Conservation (phyloP, 176 grass and related monocot genomes). For the Paspalum vaginatum region DNA sequence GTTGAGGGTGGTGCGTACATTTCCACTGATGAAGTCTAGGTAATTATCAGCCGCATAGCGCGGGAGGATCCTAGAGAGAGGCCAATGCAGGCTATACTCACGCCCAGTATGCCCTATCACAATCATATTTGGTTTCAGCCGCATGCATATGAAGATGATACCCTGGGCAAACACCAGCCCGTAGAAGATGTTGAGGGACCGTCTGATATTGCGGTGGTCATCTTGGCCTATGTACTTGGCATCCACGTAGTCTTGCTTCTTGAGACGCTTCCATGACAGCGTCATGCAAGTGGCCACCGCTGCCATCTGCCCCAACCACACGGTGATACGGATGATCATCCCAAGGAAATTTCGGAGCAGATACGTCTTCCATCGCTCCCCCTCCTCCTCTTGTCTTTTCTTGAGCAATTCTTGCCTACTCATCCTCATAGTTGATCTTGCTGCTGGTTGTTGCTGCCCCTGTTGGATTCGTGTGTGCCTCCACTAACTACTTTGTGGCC, state of each 20-base stretch:
- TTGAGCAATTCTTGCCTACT: no score
- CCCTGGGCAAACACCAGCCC: slow-evolving; percentile 29
- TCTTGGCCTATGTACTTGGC: accelerated
- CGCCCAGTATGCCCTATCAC: no score
- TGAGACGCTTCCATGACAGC: not conserved
- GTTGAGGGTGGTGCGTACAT: slow-evolving; percentile 1
- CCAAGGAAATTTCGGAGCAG: not conserved
- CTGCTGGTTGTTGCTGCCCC: no score
- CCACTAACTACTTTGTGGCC: not conserved
- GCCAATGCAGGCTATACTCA: no score
- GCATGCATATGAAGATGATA: slow-evolving; percentile 16
- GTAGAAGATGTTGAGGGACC: slow-evolving; percentile 43
- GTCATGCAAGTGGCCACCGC: not conserved
- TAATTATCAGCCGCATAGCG: not conserved
- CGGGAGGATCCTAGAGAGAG: no score
- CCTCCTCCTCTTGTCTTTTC: not conserved
- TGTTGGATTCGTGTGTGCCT: not conserved
- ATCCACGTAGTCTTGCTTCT: slow-evolving; percentile 21
- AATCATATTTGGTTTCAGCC: no score
- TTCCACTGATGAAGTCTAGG: slow-evolving; percentile 6
- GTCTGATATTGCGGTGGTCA: not conserved
- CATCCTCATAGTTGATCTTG: not conserved
- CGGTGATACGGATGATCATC: accelerated
- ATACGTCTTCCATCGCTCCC: no score
- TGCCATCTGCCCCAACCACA: not conserved